Base-by-base conservation (phyloP, 2,329 filamentous ascomycete genomes). In the Knoxdaviesia proteae region DNA sequence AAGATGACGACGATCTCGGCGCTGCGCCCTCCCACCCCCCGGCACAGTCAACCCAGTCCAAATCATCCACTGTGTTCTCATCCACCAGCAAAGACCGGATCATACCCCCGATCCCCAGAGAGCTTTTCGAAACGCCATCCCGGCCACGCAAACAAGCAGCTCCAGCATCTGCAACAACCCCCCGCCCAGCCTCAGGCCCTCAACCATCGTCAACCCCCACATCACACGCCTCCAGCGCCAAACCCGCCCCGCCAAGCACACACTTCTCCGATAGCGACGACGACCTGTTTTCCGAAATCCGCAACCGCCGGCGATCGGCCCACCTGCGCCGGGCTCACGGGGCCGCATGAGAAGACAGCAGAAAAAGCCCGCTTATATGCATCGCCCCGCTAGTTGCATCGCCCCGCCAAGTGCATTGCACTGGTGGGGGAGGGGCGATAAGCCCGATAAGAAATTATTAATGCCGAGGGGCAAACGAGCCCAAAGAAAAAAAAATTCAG, bases 1-100 rank as follows among this genome's bases (percentile, higher is more conserved):
- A 20, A 20, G 20, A 34, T 10, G 41, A 42, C 11, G 36, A 79
- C 71, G 7, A 82, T 77, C 55, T 82, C 77, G 1, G 68, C 68
- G 2, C 78, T 77, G 46, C 20, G 20, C 20, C 20, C 3, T 20
- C 20, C 20, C 20, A 20, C 20, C 20, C 20, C 2, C 20, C 20
- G 20, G 20, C 20, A 20, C 3, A 2, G 20, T 20, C 20, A 2
- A 20, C 20, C 20, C 20, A 20, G 20, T 20, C 20, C 20, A 20
- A 20, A 20, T 20, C 20, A 20, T 20, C 20, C 20, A 20, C 20
- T 20, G 20, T 20, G 20, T 20, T 20, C 20, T 20, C 20, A 20
- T 20, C 20, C 20, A 2, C 20, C 3, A 20, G 20, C 20, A 20
- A 20, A 20, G 20, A 20, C 20, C 20, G 20, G 2, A 20, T 20